Base-by-base conservation (phyloP, 345 rosid genomes). In the Citrus glauca region DNA sequence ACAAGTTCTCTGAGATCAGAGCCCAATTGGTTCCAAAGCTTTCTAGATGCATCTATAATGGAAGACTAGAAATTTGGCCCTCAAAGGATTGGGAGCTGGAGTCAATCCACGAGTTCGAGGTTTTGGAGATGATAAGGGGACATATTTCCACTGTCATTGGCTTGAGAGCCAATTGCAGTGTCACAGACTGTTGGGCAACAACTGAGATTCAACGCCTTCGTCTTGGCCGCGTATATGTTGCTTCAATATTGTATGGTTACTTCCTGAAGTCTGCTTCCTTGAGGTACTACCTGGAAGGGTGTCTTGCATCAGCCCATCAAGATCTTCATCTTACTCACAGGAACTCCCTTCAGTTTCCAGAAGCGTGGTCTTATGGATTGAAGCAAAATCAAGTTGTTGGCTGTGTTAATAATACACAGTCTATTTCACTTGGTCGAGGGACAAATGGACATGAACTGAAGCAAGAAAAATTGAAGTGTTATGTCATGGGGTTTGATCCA, bases 11-110 rank as follows among this genome's bases (percentile, higher is more conserved):
- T 0, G 98, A 96, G 82, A 84, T 90, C 81, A 87, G 90, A 83
- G 99, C 90, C 48, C 97, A 89, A 32, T 81, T 96, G 76, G 91
- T 92, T 76, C 99, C 99, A 9, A 94, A 88, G 89, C 97, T 96
- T 71, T 89, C 95, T 10, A 87, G 87, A 56, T 94, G 99, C 85
- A 87, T 89, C 48, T 92, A 90, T 75, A 96, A 94, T 73, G 85
- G 89, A 27, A 89, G 99, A 74, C 93, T 96, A 27, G 98, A 92
- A 88, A 94, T 94, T 77, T 89, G 88, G 89, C 99, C 97, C 35
- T 57, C 97, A 5, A 96, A 91, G 86, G 93, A 91, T 88, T 96
- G 97, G 97, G 97, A 92, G 78, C 78, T 96, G 16, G 98, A 96
- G 80, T 96, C 99, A 6, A 89, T 96, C 60, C 87, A 94, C 71